Evolutionary conservation across 2,329 filamentous ascomycete genomes (phyloP).

Genomic region (Aureobasidium zeae): DNA sequence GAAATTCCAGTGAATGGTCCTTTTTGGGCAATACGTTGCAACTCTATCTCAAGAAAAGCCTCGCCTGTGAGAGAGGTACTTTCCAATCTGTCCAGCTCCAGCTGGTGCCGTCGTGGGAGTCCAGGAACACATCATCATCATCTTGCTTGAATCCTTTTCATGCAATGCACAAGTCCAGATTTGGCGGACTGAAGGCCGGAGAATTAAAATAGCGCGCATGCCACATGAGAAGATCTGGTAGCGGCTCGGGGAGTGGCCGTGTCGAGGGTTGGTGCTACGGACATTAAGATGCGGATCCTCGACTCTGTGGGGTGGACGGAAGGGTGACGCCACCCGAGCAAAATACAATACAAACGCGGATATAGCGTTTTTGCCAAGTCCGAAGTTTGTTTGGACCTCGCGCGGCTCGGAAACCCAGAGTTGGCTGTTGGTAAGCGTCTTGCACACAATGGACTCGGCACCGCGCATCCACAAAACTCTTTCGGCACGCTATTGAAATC

Average conservation of each 20-base stretch:
- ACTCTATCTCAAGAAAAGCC: too few species aligned
- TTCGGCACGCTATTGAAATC: not conserved
- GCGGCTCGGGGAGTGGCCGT: not conserved
- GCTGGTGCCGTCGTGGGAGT: not conserved
- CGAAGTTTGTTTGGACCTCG: slow-evolving; percentile 9
- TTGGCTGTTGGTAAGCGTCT: not conserved
- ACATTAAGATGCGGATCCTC: not conserved
- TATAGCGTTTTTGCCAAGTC: not conserved
- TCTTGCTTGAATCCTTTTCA: slow-evolving; percentile 1
- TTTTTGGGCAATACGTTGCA: too few species aligned
- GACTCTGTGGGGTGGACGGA: slow-evolving; percentile 8
- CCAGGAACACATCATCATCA: slow-evolving; percentile 8
- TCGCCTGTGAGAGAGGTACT: too few species aligned
- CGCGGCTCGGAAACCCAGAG: slow-evolving; percentile 4
- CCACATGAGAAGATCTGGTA: not conserved
- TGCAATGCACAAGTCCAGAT: not conserved
- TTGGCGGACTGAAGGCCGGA: slow-evolving; percentile 1
- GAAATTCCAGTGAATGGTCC: too few species aligned
- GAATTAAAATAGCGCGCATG: too few species aligned
- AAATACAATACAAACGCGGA: not conserved
- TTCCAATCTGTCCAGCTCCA: too few species aligned
- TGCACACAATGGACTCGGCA: not conserved
- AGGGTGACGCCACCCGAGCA: not conserved
- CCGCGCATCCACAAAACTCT: not conserved
- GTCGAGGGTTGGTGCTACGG: slow-evolving; percentile 6